Conservation (phyloP, 441 rosid genomes). For the Jatropha multifida region DNA sequence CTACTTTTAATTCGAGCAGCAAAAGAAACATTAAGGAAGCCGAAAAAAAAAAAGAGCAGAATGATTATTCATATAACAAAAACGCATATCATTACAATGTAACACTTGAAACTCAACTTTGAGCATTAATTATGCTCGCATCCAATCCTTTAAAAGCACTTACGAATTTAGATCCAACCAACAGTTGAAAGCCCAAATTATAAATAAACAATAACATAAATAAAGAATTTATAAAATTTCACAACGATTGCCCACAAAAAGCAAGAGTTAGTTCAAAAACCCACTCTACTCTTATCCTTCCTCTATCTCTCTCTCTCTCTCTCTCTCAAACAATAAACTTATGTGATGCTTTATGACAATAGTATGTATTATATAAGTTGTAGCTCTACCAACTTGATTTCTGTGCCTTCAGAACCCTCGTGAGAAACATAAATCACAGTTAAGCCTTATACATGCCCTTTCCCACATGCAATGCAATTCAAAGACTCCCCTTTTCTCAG, state of each 20-base stretch:
- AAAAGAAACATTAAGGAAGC: neutral
- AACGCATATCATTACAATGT: neutral
- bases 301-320: neutral
- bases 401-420: conserved; percentile 1
- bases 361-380: neutral
- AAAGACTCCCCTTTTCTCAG: neutral
- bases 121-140: neutral
- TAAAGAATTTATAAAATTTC: conserved; percentile 29
- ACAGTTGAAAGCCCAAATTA: neutral
- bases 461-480: conserved; percentile 2
- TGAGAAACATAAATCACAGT: neutral
- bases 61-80: neutral
- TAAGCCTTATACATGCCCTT: neutral
- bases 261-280: conserved; percentile 5
- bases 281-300: neutral
- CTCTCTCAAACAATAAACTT: neutral
- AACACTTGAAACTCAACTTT: neutral
- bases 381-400: neutral
- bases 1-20: neutral
- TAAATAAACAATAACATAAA: conserved; percentile 14
- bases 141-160: neutral
- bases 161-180: neutral
- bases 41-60: neutral
- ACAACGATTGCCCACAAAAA: conserved; percentile 9
- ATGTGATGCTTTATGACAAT: neutral